Evolutionary conservation across 139 green algal genomes (phyloP).

Genomic region (Picochlorum sp.): DNA sequence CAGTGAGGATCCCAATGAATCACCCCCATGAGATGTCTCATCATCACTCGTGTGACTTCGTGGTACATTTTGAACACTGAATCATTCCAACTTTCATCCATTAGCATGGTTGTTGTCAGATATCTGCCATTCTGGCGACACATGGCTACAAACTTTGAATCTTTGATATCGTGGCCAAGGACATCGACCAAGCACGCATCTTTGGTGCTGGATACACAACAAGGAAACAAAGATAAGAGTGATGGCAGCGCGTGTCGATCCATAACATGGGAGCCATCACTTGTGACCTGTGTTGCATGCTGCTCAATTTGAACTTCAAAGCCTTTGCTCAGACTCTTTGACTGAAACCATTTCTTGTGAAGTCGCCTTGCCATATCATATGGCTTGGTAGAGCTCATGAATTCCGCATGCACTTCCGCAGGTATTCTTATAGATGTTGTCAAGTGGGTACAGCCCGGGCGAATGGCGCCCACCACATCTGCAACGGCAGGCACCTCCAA

Average conservation of each 20-base stretch:
- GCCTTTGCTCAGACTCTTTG: too few relatives aligned
- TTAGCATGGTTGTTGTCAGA: constrained; percentile 1
- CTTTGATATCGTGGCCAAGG: not conserved
- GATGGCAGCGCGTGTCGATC: not conserved
- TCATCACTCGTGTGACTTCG: too few relatives aligned
- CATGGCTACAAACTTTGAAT: not conserved
- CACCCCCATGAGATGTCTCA: too few relatives aligned
- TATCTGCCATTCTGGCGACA: constrained; percentile 6
- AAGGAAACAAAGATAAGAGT: not conserved
- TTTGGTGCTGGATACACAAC: not conserved
- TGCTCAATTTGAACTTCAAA: too few relatives aligned
- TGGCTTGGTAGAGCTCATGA: not conserved
- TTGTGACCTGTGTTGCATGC: too few relatives aligned
- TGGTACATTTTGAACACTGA: not conserved
- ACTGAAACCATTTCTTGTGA: too few relatives aligned
- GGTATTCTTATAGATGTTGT: not conserved
- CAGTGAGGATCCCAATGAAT: too few relatives aligned
- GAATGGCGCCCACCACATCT: not conserved
- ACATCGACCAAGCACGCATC: not conserved
- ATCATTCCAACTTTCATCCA: not conserved
- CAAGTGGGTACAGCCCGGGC: constrained; percentile 7
- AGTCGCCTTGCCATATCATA: too few relatives aligned
- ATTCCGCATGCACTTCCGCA: not conserved
- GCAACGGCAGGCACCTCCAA: not conserved
- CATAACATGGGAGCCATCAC: too few relatives aligned